Conservation (phyloP, 179 eudicot species). For the Silene coronaria region DNA sequence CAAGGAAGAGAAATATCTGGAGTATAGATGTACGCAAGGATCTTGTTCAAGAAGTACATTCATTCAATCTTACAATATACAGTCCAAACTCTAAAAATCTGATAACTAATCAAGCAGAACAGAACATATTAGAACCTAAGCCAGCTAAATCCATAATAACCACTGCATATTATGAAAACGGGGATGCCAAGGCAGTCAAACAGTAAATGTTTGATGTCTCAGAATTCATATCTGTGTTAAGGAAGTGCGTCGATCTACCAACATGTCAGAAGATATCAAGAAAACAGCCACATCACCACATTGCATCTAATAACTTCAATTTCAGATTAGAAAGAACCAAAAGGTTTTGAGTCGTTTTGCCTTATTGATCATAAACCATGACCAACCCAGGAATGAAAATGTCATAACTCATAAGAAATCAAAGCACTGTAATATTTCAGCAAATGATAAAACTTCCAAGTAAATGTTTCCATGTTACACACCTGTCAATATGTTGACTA, state of each 20-base stretch:
- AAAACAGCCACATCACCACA: background rate
- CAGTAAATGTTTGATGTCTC: background rate
- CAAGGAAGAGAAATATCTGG: background rate
- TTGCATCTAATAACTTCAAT: background rate
- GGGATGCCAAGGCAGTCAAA: background rate
- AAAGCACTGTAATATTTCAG: background rate
- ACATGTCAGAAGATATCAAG: background rate
- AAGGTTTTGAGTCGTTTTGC: background rate
- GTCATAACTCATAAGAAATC: background rate
- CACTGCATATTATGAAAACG: background rate
- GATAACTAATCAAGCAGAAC: background rate
- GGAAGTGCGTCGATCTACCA: background rate
- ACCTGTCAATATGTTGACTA: constrained; percentile 34
- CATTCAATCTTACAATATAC: background rate
- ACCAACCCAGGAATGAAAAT: background rate
- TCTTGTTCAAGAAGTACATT: background rate
- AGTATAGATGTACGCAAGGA: background rate
- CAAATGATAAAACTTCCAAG: background rate
- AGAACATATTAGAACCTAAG: background rate
- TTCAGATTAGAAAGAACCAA: background rate
- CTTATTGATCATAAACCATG: background rate
- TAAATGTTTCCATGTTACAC: constrained; percentile 21
- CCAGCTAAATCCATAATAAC: background rate
- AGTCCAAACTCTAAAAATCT: background rate
- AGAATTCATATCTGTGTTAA: background rate